Base-by-base conservation (phyloP, 202 grass and related monocot genomes). In the Zoysia matrella region DNA sequence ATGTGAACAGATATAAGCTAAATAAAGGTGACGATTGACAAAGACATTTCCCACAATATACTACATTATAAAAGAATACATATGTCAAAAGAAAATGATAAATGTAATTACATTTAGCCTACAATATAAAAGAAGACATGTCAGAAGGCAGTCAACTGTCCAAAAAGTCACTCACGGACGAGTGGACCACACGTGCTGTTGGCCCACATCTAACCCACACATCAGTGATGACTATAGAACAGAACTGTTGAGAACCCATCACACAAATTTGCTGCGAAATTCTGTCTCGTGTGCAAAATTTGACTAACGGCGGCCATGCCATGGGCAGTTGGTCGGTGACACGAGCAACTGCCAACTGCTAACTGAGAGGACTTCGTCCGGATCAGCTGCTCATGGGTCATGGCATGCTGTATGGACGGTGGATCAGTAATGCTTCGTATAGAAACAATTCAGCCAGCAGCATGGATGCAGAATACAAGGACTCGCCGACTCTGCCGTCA, bases 281-380 rank as follows among this genome's bases (percentile, higher is more conserved):
- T n/a, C n/a, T n/a, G n/a, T n/a, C n/a, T n/a, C n/a, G n/a, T n/a
- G n/a, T n/a, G n/a, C n/a, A n/a, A n/a, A n/a, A n/a, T n/a, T n/a
- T n/a, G n/a, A n/a, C n/a, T n/a, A n/a, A n/a, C n/a, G n/a, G n/a
- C n/a, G n/a, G n/a, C n/a, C 52, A 11, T 51, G 67, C 10, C 69
- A 44, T 61, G 54, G 30, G 57, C 54, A 7, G 69, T 42, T 74
- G 60, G 80, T 41, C 41, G 11, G 41, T 39, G 11, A 45, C 70
- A n/a, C 69, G 49, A 55, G 76, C 76, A 79, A 79, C 76, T 11
- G 41, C 76, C 76, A 79, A 79, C 76, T 7, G 64, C 76, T 49
- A 79, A 79, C 76, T n/a, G 44, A 16, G 47, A 47, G 72, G 50
- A 77, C 45, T 39, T 76, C n/a, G 39, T 71, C 52, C 49, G 9